Conservation (phyloP, 225 moss, liverwort and hornwort species). For the Marchantia paleacea region DNA sequence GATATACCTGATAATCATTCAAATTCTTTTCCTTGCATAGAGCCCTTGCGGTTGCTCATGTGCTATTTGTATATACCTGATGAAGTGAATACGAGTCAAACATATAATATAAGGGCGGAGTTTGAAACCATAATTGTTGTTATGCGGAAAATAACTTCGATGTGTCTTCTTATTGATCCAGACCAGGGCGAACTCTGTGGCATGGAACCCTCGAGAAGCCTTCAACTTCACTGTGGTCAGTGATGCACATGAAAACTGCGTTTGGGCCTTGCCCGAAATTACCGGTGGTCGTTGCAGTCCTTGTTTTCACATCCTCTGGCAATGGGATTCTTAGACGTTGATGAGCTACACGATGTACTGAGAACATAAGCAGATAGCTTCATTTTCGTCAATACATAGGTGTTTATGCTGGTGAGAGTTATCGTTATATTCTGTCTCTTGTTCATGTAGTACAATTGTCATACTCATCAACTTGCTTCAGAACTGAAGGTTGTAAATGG, state of each 20-base stretch:
- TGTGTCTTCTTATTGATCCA: slow-evolving; percentile 23
- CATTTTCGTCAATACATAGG: not conserved
- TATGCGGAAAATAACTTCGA: not conserved
- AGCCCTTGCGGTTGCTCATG: too few species aligned
- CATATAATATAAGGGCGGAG: not conserved
- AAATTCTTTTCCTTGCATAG: too few species aligned
- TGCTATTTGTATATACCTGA: not conserved
- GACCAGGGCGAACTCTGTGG: slow-evolving; percentile 81
- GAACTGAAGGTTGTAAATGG: too few species aligned
- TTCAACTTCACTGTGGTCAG: slow-evolving; percentile 93
- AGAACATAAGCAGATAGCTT: not conserved
- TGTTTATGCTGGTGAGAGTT: not conserved
- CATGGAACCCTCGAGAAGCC: slow-evolving; percentile 95
- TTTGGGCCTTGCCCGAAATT: not conserved
- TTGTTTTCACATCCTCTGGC: not conserved
- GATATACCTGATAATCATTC: too few species aligned
- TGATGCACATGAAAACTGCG: not conserved
- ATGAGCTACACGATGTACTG: not conserved
- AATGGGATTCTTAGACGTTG: not conserved
- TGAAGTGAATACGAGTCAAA: not conserved
- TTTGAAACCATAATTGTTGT: not conserved
- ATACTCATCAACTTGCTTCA: not conserved
- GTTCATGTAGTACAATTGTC: not conserved
- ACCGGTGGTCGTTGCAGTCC: not conserved
- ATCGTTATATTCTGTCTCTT: not conserved